phyloP scores from a whole-genome alignment of 2,329 filamentous ascomycete species.

The Blastomyces percursus region DNA sequence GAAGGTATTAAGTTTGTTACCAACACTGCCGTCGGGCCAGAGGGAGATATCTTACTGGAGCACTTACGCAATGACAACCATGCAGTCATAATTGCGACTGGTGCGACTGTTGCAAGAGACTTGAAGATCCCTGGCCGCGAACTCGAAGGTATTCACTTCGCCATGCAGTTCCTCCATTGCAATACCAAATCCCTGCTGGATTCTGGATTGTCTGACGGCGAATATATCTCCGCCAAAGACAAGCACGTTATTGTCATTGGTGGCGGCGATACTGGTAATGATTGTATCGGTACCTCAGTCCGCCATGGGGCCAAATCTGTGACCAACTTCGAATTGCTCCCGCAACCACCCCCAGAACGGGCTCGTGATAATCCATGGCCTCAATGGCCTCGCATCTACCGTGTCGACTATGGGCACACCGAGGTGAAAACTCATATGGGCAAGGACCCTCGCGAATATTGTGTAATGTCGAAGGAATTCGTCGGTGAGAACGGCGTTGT shows the following conservation, averaged over 20 bases:
- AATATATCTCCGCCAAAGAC: slow-evolving; percentile 89
- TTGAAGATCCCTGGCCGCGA: slow-evolving; percentile 82
- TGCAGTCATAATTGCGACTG: slow-evolving; percentile 82
- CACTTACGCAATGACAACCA: slow-evolving; percentile 65
- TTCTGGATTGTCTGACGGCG: slow-evolving; percentile 68
- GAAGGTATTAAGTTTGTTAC: slow-evolving; percentile 80
- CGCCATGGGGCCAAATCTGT: slow-evolving; percentile 93
- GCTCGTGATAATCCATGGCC: slow-evolving; percentile 95
- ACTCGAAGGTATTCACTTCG: slow-evolving; percentile 83
- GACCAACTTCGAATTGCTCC: slow-evolving; percentile 90
- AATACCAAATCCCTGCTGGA: slow-evolving; percentile 97
- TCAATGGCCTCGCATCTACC: slow-evolving; percentile 95
- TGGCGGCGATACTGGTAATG: slow-evolving; percentile 94
- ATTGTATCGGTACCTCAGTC: slow-evolving; percentile 93
- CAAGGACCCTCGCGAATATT: slow-evolving; percentile 92
- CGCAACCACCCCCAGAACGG: slow-evolving; percentile 82
- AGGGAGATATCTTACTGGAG: slow-evolving; percentile 54
- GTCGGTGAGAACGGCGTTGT: slow-evolving; percentile 79
- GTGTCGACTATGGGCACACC: slow-evolving; percentile 93
- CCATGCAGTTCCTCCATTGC: slow-evolving; percentile 94
- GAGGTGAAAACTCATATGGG: slow-evolving; percentile 95
- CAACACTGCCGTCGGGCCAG: slow-evolving; percentile 65
- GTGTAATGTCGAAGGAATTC: slow-evolving; percentile 97
- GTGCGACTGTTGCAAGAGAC: slow-evolving; percentile 85
- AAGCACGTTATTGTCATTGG: slow-evolving; percentile 96